phyloP scores from a whole-genome alignment of 805 yeast species.

The Wickerhamiella dianesei region DNA sequence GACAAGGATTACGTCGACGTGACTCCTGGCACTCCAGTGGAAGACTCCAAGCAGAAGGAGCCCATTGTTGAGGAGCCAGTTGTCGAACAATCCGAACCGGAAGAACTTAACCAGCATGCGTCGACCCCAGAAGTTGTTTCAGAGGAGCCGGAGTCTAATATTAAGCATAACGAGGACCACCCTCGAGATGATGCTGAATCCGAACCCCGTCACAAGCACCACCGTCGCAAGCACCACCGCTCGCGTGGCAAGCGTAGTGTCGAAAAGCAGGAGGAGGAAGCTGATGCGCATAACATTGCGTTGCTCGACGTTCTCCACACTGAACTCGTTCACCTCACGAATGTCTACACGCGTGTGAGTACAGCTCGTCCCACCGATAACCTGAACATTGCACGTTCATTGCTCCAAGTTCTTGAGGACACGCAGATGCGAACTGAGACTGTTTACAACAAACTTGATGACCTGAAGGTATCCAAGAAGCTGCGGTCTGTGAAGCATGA shows the following conservation, averaged over 20 bases:
- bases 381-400: not conserved
- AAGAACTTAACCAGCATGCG: too few species aligned
- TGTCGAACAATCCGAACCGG: not conserved
- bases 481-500: conserved; percentile 12
- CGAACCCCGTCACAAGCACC: not conserved
- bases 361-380: not conserved
- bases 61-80: not conserved
- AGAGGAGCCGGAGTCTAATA: not conserved
- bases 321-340: not conserved
- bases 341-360: not conserved
- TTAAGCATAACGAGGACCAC: not conserved
- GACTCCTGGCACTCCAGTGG: not conserved
- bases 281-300: not conserved
- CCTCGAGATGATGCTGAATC: not conserved
- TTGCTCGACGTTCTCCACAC: conserved; percentile 1
- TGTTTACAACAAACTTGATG: conserved; percentile 12
- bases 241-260: not conserved
- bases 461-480: conserved; percentile 7
- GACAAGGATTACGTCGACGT: not conserved
- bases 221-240: not conserved
- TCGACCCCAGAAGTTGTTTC: too few species aligned
- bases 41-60: not conserved
- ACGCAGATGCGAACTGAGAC: conserved; percentile 7
- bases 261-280: not conserved
- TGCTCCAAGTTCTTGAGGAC: conserved; percentile 1